Percentiles rank a stretch among this genome's conserved stretches.
phyloP scores from a whole-genome alignment of 441 rosid species.

The Melastoma candidum region DNA sequence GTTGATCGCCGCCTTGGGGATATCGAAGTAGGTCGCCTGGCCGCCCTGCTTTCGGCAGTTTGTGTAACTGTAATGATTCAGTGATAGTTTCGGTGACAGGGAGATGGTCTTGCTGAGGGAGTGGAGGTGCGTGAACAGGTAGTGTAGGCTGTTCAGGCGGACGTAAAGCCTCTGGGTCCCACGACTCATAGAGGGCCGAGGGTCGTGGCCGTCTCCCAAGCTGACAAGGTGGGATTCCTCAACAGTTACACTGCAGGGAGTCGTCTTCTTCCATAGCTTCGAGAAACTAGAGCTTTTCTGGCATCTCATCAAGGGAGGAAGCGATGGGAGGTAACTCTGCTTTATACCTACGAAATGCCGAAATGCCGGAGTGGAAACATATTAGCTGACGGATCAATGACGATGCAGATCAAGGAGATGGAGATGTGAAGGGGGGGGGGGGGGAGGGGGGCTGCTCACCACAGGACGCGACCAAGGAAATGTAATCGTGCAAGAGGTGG shows the following conservation, averaged over 20 bases:
- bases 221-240: slow-evolving; percentile 24
- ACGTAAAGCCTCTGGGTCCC: slow-evolving; percentile 82
- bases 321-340: slow-evolving; percentile 65
- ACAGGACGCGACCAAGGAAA: slow-evolving; percentile 60
- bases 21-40: slow-evolving; percentile 52
- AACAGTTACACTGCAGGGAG: slow-evolving; percentile 34
- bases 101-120: slow-evolving; percentile 62
- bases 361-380: not conserved
- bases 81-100: slow-evolving; percentile 38
- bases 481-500: slow-evolving; percentile 56
- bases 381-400: not conserved
- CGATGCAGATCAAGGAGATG: not conserved
- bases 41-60: slow-evolving; percentile 25
- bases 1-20: slow-evolving; percentile 43
- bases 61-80: slow-evolving; percentile 28
- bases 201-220: slow-evolving; percentile 37
- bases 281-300: slow-evolving; percentile 54
- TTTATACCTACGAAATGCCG: slow-evolving; percentile 44
- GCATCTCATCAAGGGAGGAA: slow-evolving; percentile 85
- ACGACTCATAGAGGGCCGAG: slow-evolving; percentile 75
- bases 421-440: not conserved
- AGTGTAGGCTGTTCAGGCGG: slow-evolving; percentile 76
- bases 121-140: slow-evolving; percentile 53
- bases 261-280: slow-evolving; percentile 67
- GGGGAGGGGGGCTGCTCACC: slow-evolving; percentile 28